Percentiles rank a stretch among this genome's conserved stretches.
phyloP scores from a whole-genome alignment of 495 filamentous ascomycete genomes.

The Trichocladium uniseriatum region DNA sequence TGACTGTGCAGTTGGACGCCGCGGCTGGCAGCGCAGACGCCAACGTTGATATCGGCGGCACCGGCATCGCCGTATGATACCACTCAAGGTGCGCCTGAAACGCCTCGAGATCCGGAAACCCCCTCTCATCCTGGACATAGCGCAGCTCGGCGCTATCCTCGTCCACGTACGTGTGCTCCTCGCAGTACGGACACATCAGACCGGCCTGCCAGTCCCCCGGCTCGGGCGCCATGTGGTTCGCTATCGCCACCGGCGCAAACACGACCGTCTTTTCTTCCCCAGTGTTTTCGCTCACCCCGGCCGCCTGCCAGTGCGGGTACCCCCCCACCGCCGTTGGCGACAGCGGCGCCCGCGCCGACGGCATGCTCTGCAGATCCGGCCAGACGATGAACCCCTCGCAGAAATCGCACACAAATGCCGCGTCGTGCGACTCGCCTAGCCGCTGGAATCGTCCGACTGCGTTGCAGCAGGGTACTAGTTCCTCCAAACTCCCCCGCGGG shows the following conservation, averaged over 20 bases:
- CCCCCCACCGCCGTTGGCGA: slow-evolving; percentile 1
- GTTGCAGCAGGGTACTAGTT: slow-evolving; percentile 31
- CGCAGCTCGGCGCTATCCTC: slow-evolving; percentile 33
- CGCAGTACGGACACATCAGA: slow-evolving; percentile 39
- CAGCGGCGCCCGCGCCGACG: slow-evolving; percentile 25
- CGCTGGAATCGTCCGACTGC: slow-evolving; percentile 34
- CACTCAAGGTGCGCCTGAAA: slow-evolving; percentile 42
- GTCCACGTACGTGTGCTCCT: slow-evolving; percentile 39
- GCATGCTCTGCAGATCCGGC: slow-evolving; percentile 35
- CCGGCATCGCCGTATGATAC: slow-evolving; percentile 31
- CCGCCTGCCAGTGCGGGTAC: slow-evolving; percentile 29
- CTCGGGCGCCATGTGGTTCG: slow-evolving; percentile 39
- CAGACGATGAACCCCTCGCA: slow-evolving; percentile 42
- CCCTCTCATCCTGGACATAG: slow-evolving; percentile 34
- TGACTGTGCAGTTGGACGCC: slow-evolving; percentile 26
- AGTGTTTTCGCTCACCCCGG: slow-evolving; percentile 9
- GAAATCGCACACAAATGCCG: slow-evolving; percentile 42
- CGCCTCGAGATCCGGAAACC: slow-evolving; percentile 30
- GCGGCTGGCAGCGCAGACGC: slow-evolving; percentile 8
- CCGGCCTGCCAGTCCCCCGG: slow-evolving; percentile 34
- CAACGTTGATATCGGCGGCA: slow-evolving; percentile 18
- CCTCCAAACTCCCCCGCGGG: slow-evolving; percentile 23
- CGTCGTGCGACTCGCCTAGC: slow-evolving; percentile 28
- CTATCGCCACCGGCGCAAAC: slow-evolving; percentile 40
- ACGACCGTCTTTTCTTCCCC: slow-evolving; percentile 35